Evolutionary conservation across 305 asterid genomes (phyloP), one percentile per base, ranked within the genome.

Genomic region (Caryopteris hybrid): DNA sequence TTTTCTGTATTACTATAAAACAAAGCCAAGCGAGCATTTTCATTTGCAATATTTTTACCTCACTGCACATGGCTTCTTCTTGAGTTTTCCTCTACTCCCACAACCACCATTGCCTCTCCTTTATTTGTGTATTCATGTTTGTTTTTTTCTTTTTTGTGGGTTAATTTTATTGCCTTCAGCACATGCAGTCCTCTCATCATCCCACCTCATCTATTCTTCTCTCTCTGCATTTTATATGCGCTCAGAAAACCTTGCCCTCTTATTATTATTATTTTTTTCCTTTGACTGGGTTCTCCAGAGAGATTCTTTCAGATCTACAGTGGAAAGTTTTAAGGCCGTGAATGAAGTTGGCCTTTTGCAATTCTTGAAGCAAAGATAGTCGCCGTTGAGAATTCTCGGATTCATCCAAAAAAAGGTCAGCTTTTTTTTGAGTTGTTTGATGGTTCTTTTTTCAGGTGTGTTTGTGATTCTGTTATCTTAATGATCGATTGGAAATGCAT

Each of bases 41-140:
- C 16, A 18, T 46, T 22, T 55, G 72, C 81, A 75, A 12, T 54
- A 56, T 73, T 69, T 77, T 80, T 68, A 78, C 81, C 74, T 76
- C 34, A 68, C 56, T 8, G 87, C 96, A 84, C 96, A 84, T 86
- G 91, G 91, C 79, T 79, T 76, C 91, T 80, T 83, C 85, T 78
- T 81, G 79, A 75, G 73, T 82, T 25, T 72, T 68, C 75, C 79
- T 63, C 27, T 59, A 69, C 66, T 52, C 41, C 39, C 23, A 22
- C 22, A 42, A 48, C 56, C 33, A 47, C 33, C 1, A 34, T 18
- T 21, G 12, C 54, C 23, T 17, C 17, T 8, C 53, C 9, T 31
- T 36, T 31, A 17, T 20, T 41, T 25, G 33, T 5, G 6, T 16
- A 20, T 48, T 59, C 23, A 17, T 7, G 27, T 10, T 48, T 23